A percentile compares a stretch with the other conserved stretches of the same genome.
Conservation (phyloP, 2,329 filamentous ascomycete genomes). For the Trichoderma citrinoviride region DNA sequence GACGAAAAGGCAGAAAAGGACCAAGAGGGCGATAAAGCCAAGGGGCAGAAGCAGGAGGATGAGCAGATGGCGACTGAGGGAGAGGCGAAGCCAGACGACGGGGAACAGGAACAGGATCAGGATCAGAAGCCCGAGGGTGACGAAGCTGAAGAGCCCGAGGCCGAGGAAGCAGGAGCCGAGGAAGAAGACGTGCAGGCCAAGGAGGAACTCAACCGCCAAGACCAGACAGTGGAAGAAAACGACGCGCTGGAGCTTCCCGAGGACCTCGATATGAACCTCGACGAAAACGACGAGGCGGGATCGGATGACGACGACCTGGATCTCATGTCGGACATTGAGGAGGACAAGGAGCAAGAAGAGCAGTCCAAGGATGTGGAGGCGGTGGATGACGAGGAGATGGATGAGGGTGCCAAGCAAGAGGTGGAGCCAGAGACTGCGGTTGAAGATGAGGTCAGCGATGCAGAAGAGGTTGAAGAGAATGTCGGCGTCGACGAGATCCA, state of each 20-base stretch:
- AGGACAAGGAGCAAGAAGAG: constrained; percentile 41
- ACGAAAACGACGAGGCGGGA: constrained; percentile 60
- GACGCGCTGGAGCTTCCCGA: constrained; percentile 82
- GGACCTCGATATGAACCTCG: constrained; percentile 80
- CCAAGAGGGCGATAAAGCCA: constrained; percentile 69
- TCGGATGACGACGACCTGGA: constrained; percentile 58
- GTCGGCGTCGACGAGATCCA: constrained; percentile 45
- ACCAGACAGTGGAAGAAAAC: constrained; percentile 77
- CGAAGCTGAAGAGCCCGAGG: constrained; percentile 45
- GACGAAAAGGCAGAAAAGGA: constrained; percentile 81
- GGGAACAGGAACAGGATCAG: constrained; percentile 47
- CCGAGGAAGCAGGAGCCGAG: constrained; percentile 44
- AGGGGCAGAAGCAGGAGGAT: constrained; percentile 65
- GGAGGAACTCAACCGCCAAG: constrained; percentile 58
- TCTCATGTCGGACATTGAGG: constrained; percentile 54
- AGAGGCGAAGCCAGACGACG: constrained; percentile 49
- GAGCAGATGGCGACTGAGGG: constrained; percentile 60
- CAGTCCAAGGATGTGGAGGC: constrained; percentile 39
- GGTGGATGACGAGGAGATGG: constrained; percentile 37
- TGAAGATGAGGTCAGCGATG: constrained; percentile 57
- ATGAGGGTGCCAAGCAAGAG: constrained; percentile 39
- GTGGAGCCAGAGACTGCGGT: constrained; percentile 38
- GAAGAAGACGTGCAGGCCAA: constrained; percentile 55
- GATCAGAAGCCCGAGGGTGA: constrained; percentile 40
- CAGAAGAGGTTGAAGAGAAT: constrained; percentile 51